Evolutionary conservation across 352 stramenopile genomes (phyloP).

Genomic region (Globisporangium acanthophoron): DNA sequence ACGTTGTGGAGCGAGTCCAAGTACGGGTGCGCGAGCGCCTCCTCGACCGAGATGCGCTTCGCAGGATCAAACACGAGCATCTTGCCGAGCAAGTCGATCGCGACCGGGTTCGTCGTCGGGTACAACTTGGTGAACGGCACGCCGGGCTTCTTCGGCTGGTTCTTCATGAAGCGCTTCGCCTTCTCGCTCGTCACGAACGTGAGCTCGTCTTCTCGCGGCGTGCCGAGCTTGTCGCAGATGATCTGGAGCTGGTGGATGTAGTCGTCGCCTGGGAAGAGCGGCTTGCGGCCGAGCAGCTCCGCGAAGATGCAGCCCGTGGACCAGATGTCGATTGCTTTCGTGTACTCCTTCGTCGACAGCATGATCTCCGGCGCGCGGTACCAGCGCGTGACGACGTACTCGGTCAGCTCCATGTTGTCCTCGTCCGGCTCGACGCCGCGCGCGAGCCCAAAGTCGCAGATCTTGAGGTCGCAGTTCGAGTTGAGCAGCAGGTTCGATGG

Average conservation of each 20-base stretch:
- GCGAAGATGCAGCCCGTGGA: slow-evolving; percentile 92
- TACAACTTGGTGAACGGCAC: slow-evolving; percentile 73
- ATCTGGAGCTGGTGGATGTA: slow-evolving; percentile 99
- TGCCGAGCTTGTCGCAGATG: slow-evolving; percentile 91
- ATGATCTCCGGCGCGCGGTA: slow-evolving; percentile 95
- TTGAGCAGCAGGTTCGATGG: slow-evolving; percentile 97
- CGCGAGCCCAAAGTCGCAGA: slow-evolving; percentile 81
- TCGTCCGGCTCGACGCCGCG: slow-evolving; percentile 75
- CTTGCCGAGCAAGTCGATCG: slow-evolving; percentile 78
- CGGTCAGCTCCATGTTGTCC: slow-evolving; percentile 87
- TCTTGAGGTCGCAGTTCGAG: slow-evolving; percentile 82
- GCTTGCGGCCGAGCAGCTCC: slow-evolving; percentile 87
- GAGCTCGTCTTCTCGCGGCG: slow-evolving; percentile 80
- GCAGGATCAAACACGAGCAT: slow-evolving; percentile 87
- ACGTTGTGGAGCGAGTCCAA: slow-evolving; percentile 89
- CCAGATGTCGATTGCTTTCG: slow-evolving; percentile 96
- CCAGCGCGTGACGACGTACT: slow-evolving; percentile 90
- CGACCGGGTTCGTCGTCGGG: slow-evolving; percentile 52
- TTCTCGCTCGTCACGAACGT: slow-evolving; percentile 91
- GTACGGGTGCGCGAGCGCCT: slow-evolving; percentile 90
- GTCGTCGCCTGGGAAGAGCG: slow-evolving; percentile 94
- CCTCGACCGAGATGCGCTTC: slow-evolving; percentile 90
- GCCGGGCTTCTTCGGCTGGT: slow-evolving; percentile 64
- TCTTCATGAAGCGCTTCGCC: slow-evolving; percentile 83
- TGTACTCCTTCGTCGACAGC: slow-evolving; percentile 95